Base-by-base conservation (phyloP, 163 green algal species). In the Volvox carteri region DNA sequence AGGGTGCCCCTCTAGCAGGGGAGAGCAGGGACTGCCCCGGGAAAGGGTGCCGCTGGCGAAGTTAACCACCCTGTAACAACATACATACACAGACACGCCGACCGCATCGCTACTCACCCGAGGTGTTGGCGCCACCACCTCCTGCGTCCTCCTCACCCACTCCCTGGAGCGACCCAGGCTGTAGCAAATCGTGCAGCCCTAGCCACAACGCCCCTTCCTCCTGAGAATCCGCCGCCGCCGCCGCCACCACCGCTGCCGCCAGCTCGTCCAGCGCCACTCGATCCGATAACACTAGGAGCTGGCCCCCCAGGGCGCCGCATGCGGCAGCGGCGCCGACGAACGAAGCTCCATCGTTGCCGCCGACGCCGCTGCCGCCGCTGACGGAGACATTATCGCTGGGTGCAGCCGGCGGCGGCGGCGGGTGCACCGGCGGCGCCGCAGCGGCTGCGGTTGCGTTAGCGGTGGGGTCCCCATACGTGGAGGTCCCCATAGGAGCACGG, bases 131-230 rank as follows among this genome's bases (percentile, higher is more conserved):
- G 50, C 30, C 35, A 30, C 77, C 41, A 35, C 58, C 78, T 0
- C 78, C 78, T 5, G 58, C 78, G 6, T 86, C 79, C 79, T 86
- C 79, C n/a, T 52, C 44, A 0, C 79, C 79, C 60, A 86, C 35
- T 60, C 60, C 73, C 62, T 67, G 42, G 28, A 75, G 7, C 30
- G 37, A 1, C n/a, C 79, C 79, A 21, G 44, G 54, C 60, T 9
- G 7, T 42, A 78, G 42, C 42, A 86, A 19, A 44, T 78, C 79
- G 62, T 86, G 79, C 42, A 78, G n/a, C 0, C 62, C 79, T n/a
- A 86, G 5, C 79, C 79, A 86, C 11, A 86, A 50, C 11, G 56
- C 37, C 50, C 78, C 78, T 39, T 37, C 39, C 23, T 75, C 78
- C 35, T n/a, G 16, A n/a, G n/a, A 28, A 2, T 4, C 39, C 1